phyloP scores from a whole-genome alignment of 2,329 filamentous ascomycete species.

The Sporothrix protearum region DNA sequence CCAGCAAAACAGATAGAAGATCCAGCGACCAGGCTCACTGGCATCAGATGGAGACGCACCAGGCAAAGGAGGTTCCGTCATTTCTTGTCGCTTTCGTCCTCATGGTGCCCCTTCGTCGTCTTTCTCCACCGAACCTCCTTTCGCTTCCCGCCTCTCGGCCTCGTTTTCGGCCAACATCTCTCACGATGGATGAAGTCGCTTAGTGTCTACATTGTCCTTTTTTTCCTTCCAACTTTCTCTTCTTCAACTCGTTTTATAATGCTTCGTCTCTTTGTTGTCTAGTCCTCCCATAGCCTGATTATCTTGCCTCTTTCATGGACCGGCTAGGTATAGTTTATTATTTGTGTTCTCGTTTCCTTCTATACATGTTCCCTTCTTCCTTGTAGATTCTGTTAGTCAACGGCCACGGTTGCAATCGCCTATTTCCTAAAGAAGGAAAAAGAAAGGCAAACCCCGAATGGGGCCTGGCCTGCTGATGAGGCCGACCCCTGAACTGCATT shows the following conservation, averaged over 20 bases:
- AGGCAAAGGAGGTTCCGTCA: not conserved
- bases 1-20: too few relatives aligned
- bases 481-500: not conserved
- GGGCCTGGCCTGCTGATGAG: not conserved
- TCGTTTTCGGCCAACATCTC: not conserved
- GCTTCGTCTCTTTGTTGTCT: not conserved
- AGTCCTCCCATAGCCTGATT: not conserved
- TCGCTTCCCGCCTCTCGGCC: not conserved
- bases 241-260: too few relatives aligned
- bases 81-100: not conserved
- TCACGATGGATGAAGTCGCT: not conserved
- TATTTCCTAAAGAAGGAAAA: not conserved
- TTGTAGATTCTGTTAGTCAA: not conserved
- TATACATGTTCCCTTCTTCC: not conserved
- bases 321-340: not conserved
- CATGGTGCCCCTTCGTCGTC: not conserved
- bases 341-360: not conserved
- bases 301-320: not conserved
- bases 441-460: too few relatives aligned
- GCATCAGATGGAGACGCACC: not conserved
- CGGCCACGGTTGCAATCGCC: not conserved
- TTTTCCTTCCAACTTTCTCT: not conserved
- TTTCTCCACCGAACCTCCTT: not conserved
- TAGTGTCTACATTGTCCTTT: constrained; percentile 6
- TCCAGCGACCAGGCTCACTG: not conserved